These are phyloP conservation scores for Auxenochlorella protothecoides DNA, from an alignment of 139 green algal species.

Conservation along the genomic window DNA sequence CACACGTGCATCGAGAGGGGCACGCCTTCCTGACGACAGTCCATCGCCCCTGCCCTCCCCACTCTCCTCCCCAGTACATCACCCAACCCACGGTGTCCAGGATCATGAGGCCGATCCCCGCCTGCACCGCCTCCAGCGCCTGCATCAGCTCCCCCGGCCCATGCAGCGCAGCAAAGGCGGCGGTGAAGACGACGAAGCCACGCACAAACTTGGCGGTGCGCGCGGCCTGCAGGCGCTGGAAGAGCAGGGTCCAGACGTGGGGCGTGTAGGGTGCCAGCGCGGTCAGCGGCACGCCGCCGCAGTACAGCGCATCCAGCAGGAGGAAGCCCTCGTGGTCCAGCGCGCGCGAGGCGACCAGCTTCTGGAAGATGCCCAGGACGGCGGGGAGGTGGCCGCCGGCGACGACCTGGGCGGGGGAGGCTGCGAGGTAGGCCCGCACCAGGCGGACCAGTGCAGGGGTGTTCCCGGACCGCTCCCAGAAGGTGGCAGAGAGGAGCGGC, in stretches of 20 bases:
- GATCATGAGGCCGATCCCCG: conserved; percentile 57
- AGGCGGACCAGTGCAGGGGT: conserved; percentile 85
- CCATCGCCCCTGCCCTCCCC: too few relatives aligned
- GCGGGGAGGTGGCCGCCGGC: conserved; percentile 50
- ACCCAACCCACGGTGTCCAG: conserved; percentile 49
- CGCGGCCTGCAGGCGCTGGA: conserved; percentile 45
- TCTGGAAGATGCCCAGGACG: conserved; percentile 91
- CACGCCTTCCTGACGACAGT: too few relatives aligned
- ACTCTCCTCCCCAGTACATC: too few relatives aligned
- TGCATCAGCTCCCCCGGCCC: conserved; percentile 32
- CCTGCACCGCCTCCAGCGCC: conserved; percentile 73
- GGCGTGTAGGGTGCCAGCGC: conserved; percentile 14
- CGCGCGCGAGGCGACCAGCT: conserved; percentile 70
- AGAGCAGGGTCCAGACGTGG: conserved; percentile 26
- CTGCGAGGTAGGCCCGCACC: conserved; percentile 83
- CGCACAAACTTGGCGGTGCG: conserved; percentile 62
- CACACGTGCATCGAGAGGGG: too few relatives aligned
- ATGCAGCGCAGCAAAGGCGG: conserved; percentile 54
- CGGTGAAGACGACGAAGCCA: conserved; percentile 63
- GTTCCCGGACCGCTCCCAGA: conserved; percentile 91
- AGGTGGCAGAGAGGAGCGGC: conserved; percentile 67
- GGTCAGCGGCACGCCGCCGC: background rate
- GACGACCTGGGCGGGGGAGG: conserved; percentile 52
- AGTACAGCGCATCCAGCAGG: conserved; percentile 67
- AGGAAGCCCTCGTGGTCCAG: conserved; percentile 88